Conservation (phyloP, 768 basidiomycete genomes). For the Clitopilus passeckerianus region DNA sequence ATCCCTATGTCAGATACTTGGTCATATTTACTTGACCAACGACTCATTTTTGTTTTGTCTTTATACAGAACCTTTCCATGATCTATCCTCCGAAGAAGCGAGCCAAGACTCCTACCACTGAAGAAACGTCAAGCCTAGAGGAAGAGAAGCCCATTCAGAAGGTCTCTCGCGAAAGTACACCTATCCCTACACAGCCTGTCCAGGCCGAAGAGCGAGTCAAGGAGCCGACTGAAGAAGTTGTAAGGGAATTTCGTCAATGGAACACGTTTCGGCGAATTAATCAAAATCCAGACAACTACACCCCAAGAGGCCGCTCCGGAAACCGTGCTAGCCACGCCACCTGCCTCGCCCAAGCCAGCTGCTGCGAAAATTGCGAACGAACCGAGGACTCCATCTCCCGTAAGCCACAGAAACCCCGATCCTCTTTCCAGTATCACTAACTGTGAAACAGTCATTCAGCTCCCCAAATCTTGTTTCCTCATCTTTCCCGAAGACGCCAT, state of each 20-base stretch:
- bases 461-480: conserved; percentile 9
- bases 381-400: neutral
- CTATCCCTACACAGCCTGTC: neutral
- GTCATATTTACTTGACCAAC: neutral
- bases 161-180: neutral
- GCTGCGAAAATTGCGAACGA: neutral
- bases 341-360: conserved; percentile 7
- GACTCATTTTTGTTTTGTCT: neutral
- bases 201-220: neutral
- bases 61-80: conserved; percentile 36
- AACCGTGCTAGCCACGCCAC: conserved; percentile 1
- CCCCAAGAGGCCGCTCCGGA: neutral
- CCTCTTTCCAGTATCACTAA: neutral
- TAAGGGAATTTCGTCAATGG: too few relatives aligned
- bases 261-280: too few relatives aligned
- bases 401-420: neutral
- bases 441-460: conserved; percentile 9
- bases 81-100: conserved; percentile 38
- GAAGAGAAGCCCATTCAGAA: conserved; percentile 14
- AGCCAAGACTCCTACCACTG: conserved; percentile 37
- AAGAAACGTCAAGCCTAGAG: conserved; percentile 16
- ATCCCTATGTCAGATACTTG: conserved; percentile 34
- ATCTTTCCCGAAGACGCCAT: conserved; percentile 9
- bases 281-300: neutral
- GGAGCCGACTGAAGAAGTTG: neutral